phyloP scores from a whole-genome alignment of 805 yeast genomes.

The Pichia exigua region DNA sequence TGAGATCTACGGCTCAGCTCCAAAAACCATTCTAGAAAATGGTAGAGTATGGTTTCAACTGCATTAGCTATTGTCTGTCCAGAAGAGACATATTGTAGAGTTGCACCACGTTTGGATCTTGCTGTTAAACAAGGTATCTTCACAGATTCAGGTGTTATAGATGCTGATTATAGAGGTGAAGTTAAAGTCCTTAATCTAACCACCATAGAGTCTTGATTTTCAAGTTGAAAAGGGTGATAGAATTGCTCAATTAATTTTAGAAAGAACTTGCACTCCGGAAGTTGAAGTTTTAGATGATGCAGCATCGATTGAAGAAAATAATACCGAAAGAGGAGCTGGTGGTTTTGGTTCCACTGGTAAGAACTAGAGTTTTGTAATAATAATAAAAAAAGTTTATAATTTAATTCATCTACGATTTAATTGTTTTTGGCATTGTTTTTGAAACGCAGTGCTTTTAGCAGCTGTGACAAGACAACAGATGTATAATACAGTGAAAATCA shows the following conservation, averaged over 20 bases:
- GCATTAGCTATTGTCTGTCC: conserved; percentile 87
- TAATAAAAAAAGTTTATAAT: no score
- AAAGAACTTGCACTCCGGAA: conserved; percentile 77
- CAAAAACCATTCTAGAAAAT: conserved; percentile 63
- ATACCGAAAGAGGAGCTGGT: conserved; percentile 83
- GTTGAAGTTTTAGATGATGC: conserved; percentile 50
- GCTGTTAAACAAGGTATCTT: conserved; percentile 94
- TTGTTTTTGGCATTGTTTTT: no score
- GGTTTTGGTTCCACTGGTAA: conserved; percentile 94
- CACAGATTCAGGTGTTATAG: conserved; percentile 97
- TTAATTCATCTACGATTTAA: no score
- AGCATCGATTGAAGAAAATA: conserved; percentile 23
- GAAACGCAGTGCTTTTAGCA: no score
- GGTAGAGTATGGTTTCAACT: conserved; percentile 86
- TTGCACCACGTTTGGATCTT: conserved; percentile 94
- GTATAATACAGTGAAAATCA: no score
- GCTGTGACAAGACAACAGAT: no score
- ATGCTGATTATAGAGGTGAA: conserved; percentile 96
- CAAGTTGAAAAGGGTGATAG: conserved; percentile 69
- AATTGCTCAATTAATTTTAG: conserved; percentile 90
- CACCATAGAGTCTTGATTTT: conserved; percentile 74
- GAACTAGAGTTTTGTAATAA: conserved; percentile 9
- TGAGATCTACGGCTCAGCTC: conserved; percentile 74
- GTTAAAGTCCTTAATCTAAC: conserved; percentile 85
- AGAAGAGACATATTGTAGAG: conserved; percentile 89